These are phyloP conservation scores for Magnolia officinalis DNA, from an alignment of 164 flowering plant species.

Conservation along the genomic window DNA sequence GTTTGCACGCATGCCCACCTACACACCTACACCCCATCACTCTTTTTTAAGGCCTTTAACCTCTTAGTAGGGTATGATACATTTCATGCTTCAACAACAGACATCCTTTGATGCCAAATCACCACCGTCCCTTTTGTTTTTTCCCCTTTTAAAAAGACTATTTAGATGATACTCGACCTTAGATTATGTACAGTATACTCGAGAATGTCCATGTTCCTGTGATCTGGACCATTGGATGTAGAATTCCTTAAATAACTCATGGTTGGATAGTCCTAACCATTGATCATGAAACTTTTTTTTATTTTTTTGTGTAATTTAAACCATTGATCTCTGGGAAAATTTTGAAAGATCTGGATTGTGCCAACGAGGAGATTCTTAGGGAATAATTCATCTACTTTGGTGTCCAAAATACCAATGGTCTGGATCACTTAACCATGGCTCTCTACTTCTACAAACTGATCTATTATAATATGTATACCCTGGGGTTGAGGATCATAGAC, in stretches of 20 bases:
- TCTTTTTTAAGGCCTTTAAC: not conserved
- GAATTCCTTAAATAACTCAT: not conserved
- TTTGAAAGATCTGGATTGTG: no score
- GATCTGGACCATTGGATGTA: not conserved
- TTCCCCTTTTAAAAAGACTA: not conserved
- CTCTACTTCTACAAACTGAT: no score
- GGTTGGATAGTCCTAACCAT: not conserved
- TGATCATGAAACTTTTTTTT: not conserved
- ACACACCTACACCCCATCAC: conserved; percentile 16
- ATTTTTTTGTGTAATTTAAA: not conserved
- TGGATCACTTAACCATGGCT: no score
- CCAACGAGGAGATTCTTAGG: no score
- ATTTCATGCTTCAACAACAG: conserved; percentile 25
- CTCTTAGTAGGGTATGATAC: conserved; percentile 13
- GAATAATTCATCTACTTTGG: no score
- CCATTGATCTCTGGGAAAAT: no score
- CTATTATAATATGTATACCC: no score
- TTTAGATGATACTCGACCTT: conserved; percentile 6
- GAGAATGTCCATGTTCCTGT: not conserved
- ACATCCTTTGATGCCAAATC: conserved; percentile 17
- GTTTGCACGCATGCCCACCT: conserved; percentile 36
- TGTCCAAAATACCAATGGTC: no score
- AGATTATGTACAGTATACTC: not conserved
- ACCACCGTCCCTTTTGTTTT: conserved; percentile 11
- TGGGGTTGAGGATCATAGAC: no score